Evolutionary conservation across 169 alveolate species (phyloP).

Genomic region (Cryptosporidium sp.): DNA sequence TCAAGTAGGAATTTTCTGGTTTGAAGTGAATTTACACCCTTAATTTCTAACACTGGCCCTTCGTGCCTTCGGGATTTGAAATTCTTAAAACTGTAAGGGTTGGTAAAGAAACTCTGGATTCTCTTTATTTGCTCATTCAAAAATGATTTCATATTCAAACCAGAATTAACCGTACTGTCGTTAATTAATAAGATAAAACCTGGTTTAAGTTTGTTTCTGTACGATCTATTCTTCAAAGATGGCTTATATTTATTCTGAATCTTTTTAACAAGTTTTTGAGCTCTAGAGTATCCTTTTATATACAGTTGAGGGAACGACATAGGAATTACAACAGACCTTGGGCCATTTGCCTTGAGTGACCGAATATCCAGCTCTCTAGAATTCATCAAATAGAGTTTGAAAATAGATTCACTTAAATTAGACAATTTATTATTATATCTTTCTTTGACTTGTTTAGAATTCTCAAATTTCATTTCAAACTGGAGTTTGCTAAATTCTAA

Average conservation of each 20-base stretch:
- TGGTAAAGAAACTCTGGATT: constrained; percentile 51
- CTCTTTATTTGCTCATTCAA: constrained; percentile 32
- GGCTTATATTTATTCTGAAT: constrained; percentile 59
- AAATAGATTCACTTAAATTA: constrained; percentile 33
- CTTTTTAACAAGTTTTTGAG: constrained; percentile 36
- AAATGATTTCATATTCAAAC: neutral
- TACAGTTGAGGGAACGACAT: constrained; percentile 72
- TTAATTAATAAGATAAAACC: constrained; percentile 56
- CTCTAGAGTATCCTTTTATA: constrained; percentile 65
- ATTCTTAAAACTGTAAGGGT: constrained; percentile 67
- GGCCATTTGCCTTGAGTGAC: constrained; percentile 66
- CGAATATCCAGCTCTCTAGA: constrained; percentile 56
- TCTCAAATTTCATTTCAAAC: constrained; percentile 59
- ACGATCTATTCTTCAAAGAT: constrained; percentile 30
- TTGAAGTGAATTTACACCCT: constrained; percentile 44
- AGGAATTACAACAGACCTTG: constrained; percentile 57
- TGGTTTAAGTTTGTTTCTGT: constrained; percentile 54
- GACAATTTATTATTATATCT: constrained; percentile 22
- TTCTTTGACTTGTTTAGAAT: constrained; percentile 38
- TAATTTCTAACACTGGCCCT: constrained; percentile 61
- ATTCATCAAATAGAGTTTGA: constrained; percentile 48
- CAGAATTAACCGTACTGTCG: constrained; percentile 9
- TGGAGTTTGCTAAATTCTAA: constrained; percentile 60
- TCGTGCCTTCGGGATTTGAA: constrained; percentile 37
- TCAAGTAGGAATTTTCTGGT: constrained; percentile 49